Conservation (phyloP, 148 eudicot genomes). For the Beta vulgaris region DNA sequence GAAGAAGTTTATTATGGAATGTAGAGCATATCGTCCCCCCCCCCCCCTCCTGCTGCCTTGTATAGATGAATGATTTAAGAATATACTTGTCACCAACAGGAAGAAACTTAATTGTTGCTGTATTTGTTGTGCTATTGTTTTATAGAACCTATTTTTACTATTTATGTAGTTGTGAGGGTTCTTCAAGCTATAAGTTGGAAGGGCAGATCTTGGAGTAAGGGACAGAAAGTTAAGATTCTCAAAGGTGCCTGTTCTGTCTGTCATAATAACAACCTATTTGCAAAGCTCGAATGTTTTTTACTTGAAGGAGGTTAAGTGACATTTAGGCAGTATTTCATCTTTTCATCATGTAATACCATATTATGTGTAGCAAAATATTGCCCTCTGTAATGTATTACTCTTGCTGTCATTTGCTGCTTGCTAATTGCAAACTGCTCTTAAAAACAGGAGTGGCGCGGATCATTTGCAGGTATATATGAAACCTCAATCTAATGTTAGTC, state of each 20-base stretch:
- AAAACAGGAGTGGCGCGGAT: slow-evolving; percentile 62
- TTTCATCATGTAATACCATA: neutral
- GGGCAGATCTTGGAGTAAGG: slow-evolving; percentile 56
- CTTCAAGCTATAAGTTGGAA: slow-evolving; percentile 47
- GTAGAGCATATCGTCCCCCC: no score
- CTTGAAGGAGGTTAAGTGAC: slow-evolving; percentile 75
- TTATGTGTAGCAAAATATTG: neutral
- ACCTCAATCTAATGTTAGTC: neutral
- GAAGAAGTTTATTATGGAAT: no score
- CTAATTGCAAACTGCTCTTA: neutral
- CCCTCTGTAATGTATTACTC: neutral
- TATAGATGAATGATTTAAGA: neutral
- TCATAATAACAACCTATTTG: slow-evolving; percentile 49
- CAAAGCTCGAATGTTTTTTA: slow-evolving; percentile 57
- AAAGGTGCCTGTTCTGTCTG: slow-evolving; percentile 66
- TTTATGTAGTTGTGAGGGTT: slow-evolving; percentile 55
- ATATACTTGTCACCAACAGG: neutral
- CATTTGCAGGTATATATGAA: slow-evolving; percentile 71
- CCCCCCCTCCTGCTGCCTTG: neutral
- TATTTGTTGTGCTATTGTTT: neutral
- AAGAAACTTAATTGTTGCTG: neutral
- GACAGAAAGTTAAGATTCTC: slow-evolving; percentile 59
- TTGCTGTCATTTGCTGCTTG: neutral
- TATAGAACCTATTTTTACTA: neutral
- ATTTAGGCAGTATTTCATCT: neutral